These are phyloP conservation scores for Bacidia rubella DNA, from an alignment of 495 filamentous ascomycete genomes.

Conservation along the genomic window DNA sequence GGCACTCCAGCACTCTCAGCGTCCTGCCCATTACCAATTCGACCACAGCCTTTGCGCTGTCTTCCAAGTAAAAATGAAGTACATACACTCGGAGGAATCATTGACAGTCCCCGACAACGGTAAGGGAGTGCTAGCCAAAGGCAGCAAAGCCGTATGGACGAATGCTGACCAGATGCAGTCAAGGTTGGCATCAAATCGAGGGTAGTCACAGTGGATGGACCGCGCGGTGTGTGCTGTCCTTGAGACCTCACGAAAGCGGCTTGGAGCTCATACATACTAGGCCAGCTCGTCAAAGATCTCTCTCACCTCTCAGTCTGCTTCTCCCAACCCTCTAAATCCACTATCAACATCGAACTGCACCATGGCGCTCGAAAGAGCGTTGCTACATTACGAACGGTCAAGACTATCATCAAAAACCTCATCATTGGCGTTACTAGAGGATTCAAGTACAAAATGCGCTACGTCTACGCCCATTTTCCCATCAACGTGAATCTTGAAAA, in stretches of 20 bases:
- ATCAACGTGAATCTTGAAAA: constrained; percentile 99
- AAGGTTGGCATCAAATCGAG: constrained; percentile 93
- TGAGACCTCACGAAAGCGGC: background rate
- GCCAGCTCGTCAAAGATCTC: constrained; percentile 91
- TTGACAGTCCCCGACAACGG: constrained; percentile 90
- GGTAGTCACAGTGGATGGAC: constrained; percentile 89
- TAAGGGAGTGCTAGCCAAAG: constrained; percentile 39
- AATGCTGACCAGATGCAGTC: constrained; percentile 40
- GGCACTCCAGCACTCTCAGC: too few species aligned
- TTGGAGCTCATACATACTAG: constrained; percentile 24
- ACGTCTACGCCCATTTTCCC: constrained; percentile 99
- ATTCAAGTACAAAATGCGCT: constrained; percentile 99
- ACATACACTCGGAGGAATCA: constrained; percentile 94
- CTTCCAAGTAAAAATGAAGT: constrained; percentile 65
- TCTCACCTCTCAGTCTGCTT: constrained; percentile 94
- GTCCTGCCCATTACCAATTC: background rate
- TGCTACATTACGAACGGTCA: constrained; percentile 94
- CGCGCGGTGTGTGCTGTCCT: constrained; percentile 47
- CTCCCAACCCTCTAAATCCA: constrained; percentile 60
- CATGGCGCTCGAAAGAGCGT: constrained; percentile 95
- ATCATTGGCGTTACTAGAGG: constrained; percentile 96
- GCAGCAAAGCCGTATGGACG: background rate
- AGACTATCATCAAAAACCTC: constrained; percentile 92
- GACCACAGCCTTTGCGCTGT: background rate
- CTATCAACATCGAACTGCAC: constrained; percentile 93